Base-by-base conservation (phyloP, 108 stramenopile species). In the Discostella pseudostelligera region DNA sequence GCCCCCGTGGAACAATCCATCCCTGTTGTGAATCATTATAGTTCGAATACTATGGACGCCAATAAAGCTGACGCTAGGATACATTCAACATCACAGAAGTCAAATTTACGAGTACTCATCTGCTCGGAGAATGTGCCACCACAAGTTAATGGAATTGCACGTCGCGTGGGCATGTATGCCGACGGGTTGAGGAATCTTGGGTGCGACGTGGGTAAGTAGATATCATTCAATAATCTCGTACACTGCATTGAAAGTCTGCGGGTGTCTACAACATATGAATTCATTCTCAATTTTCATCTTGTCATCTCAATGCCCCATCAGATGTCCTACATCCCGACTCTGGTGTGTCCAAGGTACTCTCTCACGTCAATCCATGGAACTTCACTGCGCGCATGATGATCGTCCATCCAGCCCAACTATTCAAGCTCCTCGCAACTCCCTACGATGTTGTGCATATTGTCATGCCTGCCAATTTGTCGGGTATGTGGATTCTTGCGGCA, bases 81-180 rank as follows among this genome's bases (percentile, higher is more conserved):
- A 16, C 26, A 22, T 45, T 60, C 59, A 44, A 43, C 21, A 40
- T 58, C 56, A 8, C 21, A n/a, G 17, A 39, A 32, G 28, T 51
- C 50, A 10, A 8, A 25, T 24, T 44, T 72, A 45, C 57, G 59
- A 56, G 39, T 75, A 10, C 56, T 75, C 20, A 28, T 75, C 28
- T 65, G 63, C 54, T 76, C 75, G 20, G 75, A 76, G 49, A 76
- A 72, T 66, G 75, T 76, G 3, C 65, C 70, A n/a, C 75, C 75
- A 12, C 81, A 82, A 72, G 81, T 82, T 45, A 82, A 82, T 53
- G 81, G 81, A 16, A 82, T 82, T 37, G 81, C 81, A n/a, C 55
- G 81, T 29, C 56, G 81, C 5, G 61, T 82, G 36, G 74, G 74
- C 0, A 79, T 79, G 57, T 82, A 82, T 22, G 48, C 56, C 14